Evolutionary conservation across 306 rosid species (phyloP), one percentile per base, ranked within the genome.

Genomic region (Cicer bijugum): DNA sequence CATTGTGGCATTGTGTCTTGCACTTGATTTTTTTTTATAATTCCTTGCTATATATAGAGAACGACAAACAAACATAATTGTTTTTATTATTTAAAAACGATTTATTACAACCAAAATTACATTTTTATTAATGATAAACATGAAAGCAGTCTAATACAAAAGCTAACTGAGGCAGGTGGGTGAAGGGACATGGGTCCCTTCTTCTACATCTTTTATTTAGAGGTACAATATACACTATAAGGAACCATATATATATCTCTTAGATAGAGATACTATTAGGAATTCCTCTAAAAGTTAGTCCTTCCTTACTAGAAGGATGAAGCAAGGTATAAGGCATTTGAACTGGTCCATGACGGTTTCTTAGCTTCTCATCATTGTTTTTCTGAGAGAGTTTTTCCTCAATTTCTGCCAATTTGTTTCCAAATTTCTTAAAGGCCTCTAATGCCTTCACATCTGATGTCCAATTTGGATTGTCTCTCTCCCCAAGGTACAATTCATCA

Each of bases 221-320:
- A 70, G 76, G 20, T 59, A 69, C 2, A n/a, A 58, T 9, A 58
- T 12, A 39, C 9, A 8, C 8, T 50, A 28, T 61, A 70, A 60
- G 56, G 9, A 78, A 69, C 14, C 23, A 61, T 20, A 20, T 20
- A 20, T 7, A 47, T 7, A 35, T 38, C 17, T 72, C 23, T 48
- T n/a, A 80, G 42, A 80, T 73, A 11, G 90, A 88, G 67, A 91
- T 84, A 11, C 89, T 91, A 37, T 89, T 91, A 43, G 95, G 95
- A 73, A 91, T 86, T 68, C 97, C 95, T 75, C 85, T 83, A 14
- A 85, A 85, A 19, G 91, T 89, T 3, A 91, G 83, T 43, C 97
- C 95, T 23, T 74, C 82, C 33, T 73, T 43, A 12, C 92, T 85
- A 3, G 84, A 50, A 16, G 92, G 97, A 70, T 72, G 52, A 10